Conservation (phyloP, 805 yeast species). For the Yarrowia phangngaensis region DNA sequence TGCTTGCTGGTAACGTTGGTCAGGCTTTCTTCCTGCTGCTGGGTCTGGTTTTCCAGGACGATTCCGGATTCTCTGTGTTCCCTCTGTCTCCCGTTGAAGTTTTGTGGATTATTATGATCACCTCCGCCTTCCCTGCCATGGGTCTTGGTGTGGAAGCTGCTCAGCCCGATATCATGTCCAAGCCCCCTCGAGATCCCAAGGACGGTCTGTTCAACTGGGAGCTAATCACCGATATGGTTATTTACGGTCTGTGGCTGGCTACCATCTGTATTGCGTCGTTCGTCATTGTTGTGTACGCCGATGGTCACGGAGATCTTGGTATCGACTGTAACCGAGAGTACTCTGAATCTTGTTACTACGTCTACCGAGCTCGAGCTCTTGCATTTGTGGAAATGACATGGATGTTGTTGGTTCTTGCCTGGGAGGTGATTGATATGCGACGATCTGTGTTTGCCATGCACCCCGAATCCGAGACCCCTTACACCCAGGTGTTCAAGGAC, state of each 20-base stretch:
- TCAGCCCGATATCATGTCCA: constrained; percentile 57
- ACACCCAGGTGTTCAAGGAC: constrained; percentile 57
- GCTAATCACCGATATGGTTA: constrained; percentile 62
- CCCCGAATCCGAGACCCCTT: constrained; percentile 59
- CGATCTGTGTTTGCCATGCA: constrained; percentile 69
- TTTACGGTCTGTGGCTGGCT: constrained; percentile 74
- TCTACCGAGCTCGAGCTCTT: constrained; percentile 71
- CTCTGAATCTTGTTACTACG: constrained; percentile 51
- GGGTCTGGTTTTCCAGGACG: constrained; percentile 68
- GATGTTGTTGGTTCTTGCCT: constrained; percentile 75
- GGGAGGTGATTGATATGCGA: constrained; percentile 76
- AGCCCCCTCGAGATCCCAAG: constrained; percentile 57
- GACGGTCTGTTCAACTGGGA: constrained; percentile 62
- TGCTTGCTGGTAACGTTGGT: constrained; percentile 68
- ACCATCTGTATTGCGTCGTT: constrained; percentile 63
- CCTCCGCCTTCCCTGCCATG: constrained; percentile 82
- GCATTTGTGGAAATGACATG: constrained; percentile 81
- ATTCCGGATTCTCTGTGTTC: constrained; percentile 65
- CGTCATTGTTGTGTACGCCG: constrained; percentile 61
- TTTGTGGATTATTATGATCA: constrained; percentile 72
- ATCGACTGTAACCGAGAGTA: constrained; percentile 54
- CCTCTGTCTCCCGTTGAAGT: constrained; percentile 79
- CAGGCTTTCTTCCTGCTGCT: constrained; percentile 65
- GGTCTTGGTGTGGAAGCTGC: constrained; percentile 71
- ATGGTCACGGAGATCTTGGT: constrained; percentile 65